Base-by-base conservation (phyloP, 257 asterid genomes). In the Solanum ossicruentum region DNA sequence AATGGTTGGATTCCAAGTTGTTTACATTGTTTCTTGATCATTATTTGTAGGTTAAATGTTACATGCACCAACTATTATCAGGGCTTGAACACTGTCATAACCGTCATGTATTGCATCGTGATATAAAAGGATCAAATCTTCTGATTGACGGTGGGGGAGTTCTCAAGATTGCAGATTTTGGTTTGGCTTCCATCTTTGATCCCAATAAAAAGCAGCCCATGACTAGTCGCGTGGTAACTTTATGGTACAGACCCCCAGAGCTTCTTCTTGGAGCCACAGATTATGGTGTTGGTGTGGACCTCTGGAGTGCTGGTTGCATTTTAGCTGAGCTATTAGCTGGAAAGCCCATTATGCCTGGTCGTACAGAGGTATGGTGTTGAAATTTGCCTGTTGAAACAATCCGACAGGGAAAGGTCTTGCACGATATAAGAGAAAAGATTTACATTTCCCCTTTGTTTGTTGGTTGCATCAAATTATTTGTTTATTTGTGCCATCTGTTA, bases 221-320 rank as follows among this genome's bases (percentile, higher is more conserved):
- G 98, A 95, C 98, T 5, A 95, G 97, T 84, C 95, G 98, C 15
- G 98, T 95, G 60, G 98, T 95, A 67, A 95, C 97, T 55, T 92
- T 95, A 41, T 95, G 98, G 98, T 93, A 95, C 85, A 91, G 98
- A 85, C 98, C 98, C 15, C 98, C 98, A 0, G 97, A 95, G 89
- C 94, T 95, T 78, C 98, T 95, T 86, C 95, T 95, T 60, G 98
- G 98, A 28, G 97, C 97, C 54, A 93, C 98, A 3, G 89, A 92
- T 63, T 95, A 95, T 89, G 97, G 98, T 8, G 94, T 94, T 16
- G 97, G 98, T n/a, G 91, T 94, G 80, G 98, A 95, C 87, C 94
- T 95, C 81, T 95, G 98, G 98, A 95, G 98, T 58, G 94, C 97
- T 45, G 98, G 98, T 43, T 95, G 98, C 87, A 95, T 95, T 89